A percentile compares a stretch with the other conserved stretches of the same genome.
Evolutionary conservation across 495 filamentous ascomycete species (phyloP).

Genomic region (Xylaria venustula): DNA sequence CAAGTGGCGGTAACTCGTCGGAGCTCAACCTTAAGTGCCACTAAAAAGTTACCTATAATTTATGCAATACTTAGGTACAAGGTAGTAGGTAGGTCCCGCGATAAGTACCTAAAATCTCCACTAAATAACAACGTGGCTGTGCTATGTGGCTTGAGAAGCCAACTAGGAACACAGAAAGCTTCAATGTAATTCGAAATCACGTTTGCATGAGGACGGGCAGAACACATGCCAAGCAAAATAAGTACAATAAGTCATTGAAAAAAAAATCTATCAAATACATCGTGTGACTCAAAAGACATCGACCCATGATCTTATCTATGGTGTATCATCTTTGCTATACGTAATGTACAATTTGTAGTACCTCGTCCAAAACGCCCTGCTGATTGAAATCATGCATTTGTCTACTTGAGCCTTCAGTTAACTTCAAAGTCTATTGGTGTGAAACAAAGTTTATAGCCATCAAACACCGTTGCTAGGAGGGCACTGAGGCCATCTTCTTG

Average conservation of each 20-base stretch:
- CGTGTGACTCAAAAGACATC: too few relatives aligned
- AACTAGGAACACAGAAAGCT: too few relatives aligned
- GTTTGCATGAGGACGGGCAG: too few relatives aligned
- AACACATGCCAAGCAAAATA: too few relatives aligned
- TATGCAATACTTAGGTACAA: constrained; percentile 6
- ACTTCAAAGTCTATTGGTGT: too few relatives aligned
- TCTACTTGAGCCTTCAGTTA: background rate
- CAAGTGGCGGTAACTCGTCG: background rate
- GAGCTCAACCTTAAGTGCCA: background rate
- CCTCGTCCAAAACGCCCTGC: constrained; percentile 15
- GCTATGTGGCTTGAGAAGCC: constrained; percentile 6
- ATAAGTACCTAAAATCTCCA: too few relatives aligned
- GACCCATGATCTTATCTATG: too few relatives aligned
- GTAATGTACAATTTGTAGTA: background rate
- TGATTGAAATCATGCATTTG: background rate
- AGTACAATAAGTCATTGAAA: too few relatives aligned
- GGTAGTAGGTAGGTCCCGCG: too few relatives aligned
- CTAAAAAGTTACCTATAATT: background rate
- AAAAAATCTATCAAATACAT: too few relatives aligned
- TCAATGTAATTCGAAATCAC: too few relatives aligned
- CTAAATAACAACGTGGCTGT: background rate
- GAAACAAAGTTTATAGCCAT: too few relatives aligned
- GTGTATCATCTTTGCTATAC: background rate
- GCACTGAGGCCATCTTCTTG: background rate
- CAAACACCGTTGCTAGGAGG: background rate